Evolutionary conservation across 108 stramenopile genomes (phyloP).

Genomic region (Nitzschia putrida): DNA sequence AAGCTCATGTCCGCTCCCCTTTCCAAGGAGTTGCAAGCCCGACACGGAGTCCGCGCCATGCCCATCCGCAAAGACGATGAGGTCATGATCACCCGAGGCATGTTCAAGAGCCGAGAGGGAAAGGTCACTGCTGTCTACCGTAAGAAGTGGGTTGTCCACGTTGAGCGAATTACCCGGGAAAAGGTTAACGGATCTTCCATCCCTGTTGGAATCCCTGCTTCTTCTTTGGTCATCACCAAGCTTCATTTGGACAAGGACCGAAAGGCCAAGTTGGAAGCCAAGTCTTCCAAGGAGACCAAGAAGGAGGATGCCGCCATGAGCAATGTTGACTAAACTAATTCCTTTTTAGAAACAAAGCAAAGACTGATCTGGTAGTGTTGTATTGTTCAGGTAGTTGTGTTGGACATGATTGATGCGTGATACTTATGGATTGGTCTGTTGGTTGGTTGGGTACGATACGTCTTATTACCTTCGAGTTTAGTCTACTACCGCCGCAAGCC

Average conservation of each 20-base stretch:
- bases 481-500: too few relatives aligned
- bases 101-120: slow-evolving; percentile 97
- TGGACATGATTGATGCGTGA: too few relatives aligned
- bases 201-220: slow-evolving; percentile 93
- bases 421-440: too few relatives aligned
- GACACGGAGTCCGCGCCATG: slow-evolving; percentile 97
- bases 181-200: slow-evolving; percentile 95
- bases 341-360: too few relatives aligned
- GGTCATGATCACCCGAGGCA: slow-evolving; percentile 94
- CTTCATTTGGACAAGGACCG: slow-evolving; percentile 99
- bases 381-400: too few relatives aligned
- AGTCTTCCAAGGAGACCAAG: slow-evolving; percentile 74
- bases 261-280: slow-evolving; percentile 94
- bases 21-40: slow-evolving; percentile 97
- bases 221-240: slow-evolving; percentile 96
- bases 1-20: slow-evolving; percentile 96
- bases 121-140: slow-evolving; percentile 95
- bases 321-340: slow-evolving; percentile 92
- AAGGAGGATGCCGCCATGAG: slow-evolving; percentile 90
- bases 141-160: slow-evolving; percentile 98
- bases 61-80: slow-evolving; percentile 99
- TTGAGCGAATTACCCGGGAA: slow-evolving; percentile 95
- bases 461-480: too few relatives aligned
- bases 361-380: too few relatives aligned
- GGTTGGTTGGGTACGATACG: too few relatives aligned